phyloP scores from a whole-genome alignment of 2,329 filamentous ascomycete genomes.

The Diaporthe sp. region DNA sequence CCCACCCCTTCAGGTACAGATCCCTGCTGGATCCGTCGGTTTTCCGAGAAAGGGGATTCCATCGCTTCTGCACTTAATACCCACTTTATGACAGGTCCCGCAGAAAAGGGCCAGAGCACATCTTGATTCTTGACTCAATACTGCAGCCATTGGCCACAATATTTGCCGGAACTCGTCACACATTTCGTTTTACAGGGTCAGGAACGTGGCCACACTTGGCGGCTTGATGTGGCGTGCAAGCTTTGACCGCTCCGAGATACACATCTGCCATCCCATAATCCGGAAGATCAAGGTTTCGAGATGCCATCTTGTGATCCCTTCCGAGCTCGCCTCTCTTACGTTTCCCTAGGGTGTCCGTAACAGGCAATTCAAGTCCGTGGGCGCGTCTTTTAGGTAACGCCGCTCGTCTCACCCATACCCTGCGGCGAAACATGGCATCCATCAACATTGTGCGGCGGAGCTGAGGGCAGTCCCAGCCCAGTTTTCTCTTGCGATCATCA shows the following conservation, averaged over 20 bases:
- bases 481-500: slow-evolving; percentile 21
- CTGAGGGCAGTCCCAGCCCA: not conserved
- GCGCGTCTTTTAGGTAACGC: not conserved
- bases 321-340: not conserved
- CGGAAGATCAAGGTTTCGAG: slow-evolving; percentile 11
- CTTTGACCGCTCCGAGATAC: slow-evolving; percentile 18
- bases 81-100: not conserved
- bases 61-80: not conserved
- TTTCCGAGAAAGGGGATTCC: not conserved
- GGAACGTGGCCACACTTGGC: slow-evolving; percentile 16
- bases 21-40: slow-evolving; percentile 9
- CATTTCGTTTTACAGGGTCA: slow-evolving; percentile 25
- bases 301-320: not conserved
- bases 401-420: slow-evolving; percentile 3
- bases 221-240: not conserved
- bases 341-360: not conserved
- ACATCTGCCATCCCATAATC: slow-evolving; percentile 28
- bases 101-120: slow-evolving; percentile 8
- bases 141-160: slow-evolving; percentile 13
- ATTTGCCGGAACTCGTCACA: slow-evolving; percentile 22
- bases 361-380: slow-evolving; percentile 8
- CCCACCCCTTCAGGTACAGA: slow-evolving; percentile 8
- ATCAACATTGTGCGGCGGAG: slow-evolving; percentile 8
- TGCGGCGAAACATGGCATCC: not conserved
- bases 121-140: slow-evolving; percentile 15